Evolutionary conservation across 2,329 filamentous ascomycete species (phyloP), one percentile per base, ranked within the genome.

Genomic region (Exserohilum turcica): DNA sequence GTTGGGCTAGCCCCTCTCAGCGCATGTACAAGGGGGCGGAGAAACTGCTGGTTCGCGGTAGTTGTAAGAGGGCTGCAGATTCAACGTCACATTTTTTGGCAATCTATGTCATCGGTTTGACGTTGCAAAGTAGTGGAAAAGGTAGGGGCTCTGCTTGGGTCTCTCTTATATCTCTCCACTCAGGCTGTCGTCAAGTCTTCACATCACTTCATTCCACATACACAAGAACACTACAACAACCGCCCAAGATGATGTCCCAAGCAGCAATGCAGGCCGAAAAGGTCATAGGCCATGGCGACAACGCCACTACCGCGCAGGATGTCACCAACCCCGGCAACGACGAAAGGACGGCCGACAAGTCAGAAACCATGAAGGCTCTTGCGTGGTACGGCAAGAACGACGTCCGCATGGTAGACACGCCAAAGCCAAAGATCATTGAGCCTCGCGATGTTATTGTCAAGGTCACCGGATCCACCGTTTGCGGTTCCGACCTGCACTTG

Each of bases 341-440:
- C 7, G 46, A 59, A 24, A 57, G 61, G 43, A 62, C 75, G 1
- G 78, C 78, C 4, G 79, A 87, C 52, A 73, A 78, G 16, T 71
- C 69, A 28, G 82, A 86, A 64, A 88, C 76, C 13, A 94, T 96
- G 89, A 88, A 90, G 73, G 92, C 91, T 0, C 76, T 95, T 12
- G 84, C 83, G 2, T 96, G 91, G 91, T 85, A 88, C 74, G 89
- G 89, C 46, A 94, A 93, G 79, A 90, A 92, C 66, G 84, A 79
- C 27, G 90, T 96, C 40, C 76, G 89, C 67, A 79, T 95, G 15
- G 81, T 86, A 43, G 83, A 91, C 29, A 83, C 84, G 5, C 83
- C 88, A 0, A 88, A 86, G 63, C 91, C 91, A 2, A 86, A 82
- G 64, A 80, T 94, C 27, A 72, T 93, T 21, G 90, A 94, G 71